Evolutionary conservation across 2,329 filamentous ascomycete species (phyloP), one percentile per base, ranked within the genome.

Genomic region (Cryphonectria japonica): DNA sequence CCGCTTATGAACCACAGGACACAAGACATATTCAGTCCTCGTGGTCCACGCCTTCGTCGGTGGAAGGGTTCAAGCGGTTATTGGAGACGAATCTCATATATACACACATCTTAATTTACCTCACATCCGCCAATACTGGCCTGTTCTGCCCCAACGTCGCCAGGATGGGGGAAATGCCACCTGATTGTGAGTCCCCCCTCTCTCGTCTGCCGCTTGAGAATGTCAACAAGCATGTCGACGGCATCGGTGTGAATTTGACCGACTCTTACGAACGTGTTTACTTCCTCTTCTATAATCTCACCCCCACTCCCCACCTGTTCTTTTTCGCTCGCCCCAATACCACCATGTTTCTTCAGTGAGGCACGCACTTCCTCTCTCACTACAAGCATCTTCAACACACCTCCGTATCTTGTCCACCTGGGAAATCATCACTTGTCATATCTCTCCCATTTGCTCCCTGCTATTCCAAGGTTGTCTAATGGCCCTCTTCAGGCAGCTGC

Each of bases 161-260:
- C 41, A 52, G 46, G 54, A 68, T 68, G 65, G 52, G 65, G n/a
- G 65, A 67, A 34, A 67, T 46, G 52, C 52, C 37, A 26, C 50
- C 65, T 41, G 65, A 67, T 59, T 43, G 65, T 67, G n/a, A 67
- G 65, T 59, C 22, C 46, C 46, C 52, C 22, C 11, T 39, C 37
- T 16, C 34, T 54, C 16, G 11, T 29, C n/a, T 64, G 43, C 43
- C 8, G 14, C 22, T 50, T 7, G 54, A 61, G 34, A 5, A 5
- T 59, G 16, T 43, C 19, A 19, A 5, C 19, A n/a, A 46, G 34
- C 65, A 19, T 11, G 14, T 29, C n/a, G 4, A 41, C 34, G 52
- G 13, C 65, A n/a, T 59, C 52, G 52, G 37, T 54, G 52, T 59
- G 37, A 39, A n/a, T 43, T 14, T 52, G 65, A 16, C 65, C 65